Base-by-base conservation (phyloP, 2,329 filamentous ascomycete species). In the Davidsoniella eucalypti region DNA sequence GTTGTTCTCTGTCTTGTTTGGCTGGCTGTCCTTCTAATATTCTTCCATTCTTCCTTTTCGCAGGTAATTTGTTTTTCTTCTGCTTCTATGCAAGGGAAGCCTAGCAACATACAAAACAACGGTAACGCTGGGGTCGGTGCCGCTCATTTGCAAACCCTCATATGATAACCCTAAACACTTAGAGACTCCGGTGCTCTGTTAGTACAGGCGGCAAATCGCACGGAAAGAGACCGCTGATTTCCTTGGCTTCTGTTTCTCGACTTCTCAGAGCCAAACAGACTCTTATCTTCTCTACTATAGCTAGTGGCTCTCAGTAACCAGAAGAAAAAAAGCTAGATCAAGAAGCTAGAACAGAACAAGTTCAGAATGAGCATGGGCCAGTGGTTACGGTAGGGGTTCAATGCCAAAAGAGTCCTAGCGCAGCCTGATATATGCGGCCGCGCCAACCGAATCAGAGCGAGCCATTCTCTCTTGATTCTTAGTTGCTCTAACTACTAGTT, bases 381-480 rank as follows among this genome's bases (percentile, higher is more conserved):
- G 7, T 33, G 8, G 10, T 33, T 33, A 8, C 10, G 26, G 26
- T 12, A 33, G 26, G 26, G 26, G 18, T 9, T 36, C 44, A 12
- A 36, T n/a, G 26, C 44, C 44, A 9, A 46, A 36, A 23, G 14
- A 18, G 49, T 39, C 42, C 43, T 50, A 50, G 49, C 49, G 49
- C 40, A 17, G 49, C 14, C 49, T 45, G 33, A 50, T 26, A 36
- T 26, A n/a, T 46, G 42, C 41, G 49, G 33, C 49, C 49, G 49
- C 49, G 42, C 12, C 23, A n/a, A 38, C 42, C 42, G 49, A 42
- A 50, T 44, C 14, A 45, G 43, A 45, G 41, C 12, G 25, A 26
- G 26, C 39, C n/a, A 18, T 21, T 33, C 16, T 41, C 25, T 38
- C 25, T 42, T 26, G 14, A 10, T 44, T 50, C 26, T 26, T 39